Base-by-base conservation (phyloP, 352 stramenopile species). In the Pythium myriotylum region DNA sequence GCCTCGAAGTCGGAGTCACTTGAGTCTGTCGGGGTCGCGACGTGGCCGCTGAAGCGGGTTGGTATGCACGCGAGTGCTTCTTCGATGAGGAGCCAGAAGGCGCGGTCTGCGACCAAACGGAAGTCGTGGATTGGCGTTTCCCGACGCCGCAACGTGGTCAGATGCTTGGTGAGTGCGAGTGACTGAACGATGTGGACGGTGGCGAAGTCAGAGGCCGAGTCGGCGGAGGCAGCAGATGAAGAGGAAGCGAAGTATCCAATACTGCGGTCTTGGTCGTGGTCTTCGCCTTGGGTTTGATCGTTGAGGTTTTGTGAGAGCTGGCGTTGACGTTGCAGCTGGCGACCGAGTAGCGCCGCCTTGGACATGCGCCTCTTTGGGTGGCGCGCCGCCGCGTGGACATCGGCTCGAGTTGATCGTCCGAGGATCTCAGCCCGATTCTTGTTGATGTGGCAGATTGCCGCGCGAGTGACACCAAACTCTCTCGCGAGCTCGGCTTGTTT, bases 381-480 rank as follows among this genome's bases (percentile, higher is more conserved):
- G 5, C 59, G 46, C 7, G 60, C 54, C 1, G 49, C 33, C 14
- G 54, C 59, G 45, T 52, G 45, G 20, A 52, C 45, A 24, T 52
- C 45, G 10, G 45, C 22, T 17, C 45, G 45, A 14, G 45, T 39
- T 13, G 45, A 88, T 40, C 79, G 77, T 16, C 76, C 77, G n/a
- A 91, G 65, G 59, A 91, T 88, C 66, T 87, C 79, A 8, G 74
- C 77, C 35, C 74, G 74, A 50, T 91, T 89, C 62, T 91, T 91
- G 53, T 91, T 91, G 56, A 91, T 91, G 61, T 89, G 79, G 56
- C 81, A 91, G 52, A 91, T 84, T 17, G 81, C 81, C 0, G 81
- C 79, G 6, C 81, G 62, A 20, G 81, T 89, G 23, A 91, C 79
- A n/a, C 81, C 79, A 43, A 86, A 89, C 33, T 91, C 81, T 1